Conservation (phyloP, 1,284 basidiomycete genomes). For the Mixia osmundae region DNA sequence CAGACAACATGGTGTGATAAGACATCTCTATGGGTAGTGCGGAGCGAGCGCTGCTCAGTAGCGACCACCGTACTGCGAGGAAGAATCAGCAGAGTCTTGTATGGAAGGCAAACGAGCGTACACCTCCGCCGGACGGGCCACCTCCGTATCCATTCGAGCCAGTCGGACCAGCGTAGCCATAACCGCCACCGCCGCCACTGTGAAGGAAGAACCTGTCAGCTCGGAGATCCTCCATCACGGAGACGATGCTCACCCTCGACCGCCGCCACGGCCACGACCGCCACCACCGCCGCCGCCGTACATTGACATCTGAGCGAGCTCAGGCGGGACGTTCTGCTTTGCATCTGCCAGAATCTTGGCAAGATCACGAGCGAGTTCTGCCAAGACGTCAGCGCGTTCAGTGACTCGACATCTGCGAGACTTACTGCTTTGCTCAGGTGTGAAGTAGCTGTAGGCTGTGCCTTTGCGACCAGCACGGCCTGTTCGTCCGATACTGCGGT, state of each 20-base stretch:
- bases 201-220: not conserved
- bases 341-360: slow-evolving; percentile 72
- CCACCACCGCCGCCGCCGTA: slow-evolving; percentile 35
- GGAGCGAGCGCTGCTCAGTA: too few species aligned
- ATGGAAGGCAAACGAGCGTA: too few species aligned
- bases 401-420: not conserved
- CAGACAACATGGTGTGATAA: too few species aligned
- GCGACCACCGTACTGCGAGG: too few species aligned
- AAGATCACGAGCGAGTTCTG: slow-evolving; percentile 83
- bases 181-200: not conserved
- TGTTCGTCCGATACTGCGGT: slow-evolving; percentile 67
- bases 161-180: not conserved
- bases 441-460: slow-evolving; percentile 83
- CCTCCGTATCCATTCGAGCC: too few species aligned
- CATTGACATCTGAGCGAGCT: slow-evolving; percentile 79
- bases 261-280: slow-evolving; percentile 12
- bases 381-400: not conserved
- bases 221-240: not conserved
- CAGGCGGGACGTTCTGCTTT: slow-evolving; percentile 63
- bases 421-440: slow-evolving; percentile 18
- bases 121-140: too few species aligned
- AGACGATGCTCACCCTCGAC: slow-evolving; percentile 19
- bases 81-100: too few species aligned
- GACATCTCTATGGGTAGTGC: too few species aligned
- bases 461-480: slow-evolving; percentile 50